Base-by-base conservation (phyloP, 768 basidiomycete species). In the Phylloporus scabripes region DNA sequence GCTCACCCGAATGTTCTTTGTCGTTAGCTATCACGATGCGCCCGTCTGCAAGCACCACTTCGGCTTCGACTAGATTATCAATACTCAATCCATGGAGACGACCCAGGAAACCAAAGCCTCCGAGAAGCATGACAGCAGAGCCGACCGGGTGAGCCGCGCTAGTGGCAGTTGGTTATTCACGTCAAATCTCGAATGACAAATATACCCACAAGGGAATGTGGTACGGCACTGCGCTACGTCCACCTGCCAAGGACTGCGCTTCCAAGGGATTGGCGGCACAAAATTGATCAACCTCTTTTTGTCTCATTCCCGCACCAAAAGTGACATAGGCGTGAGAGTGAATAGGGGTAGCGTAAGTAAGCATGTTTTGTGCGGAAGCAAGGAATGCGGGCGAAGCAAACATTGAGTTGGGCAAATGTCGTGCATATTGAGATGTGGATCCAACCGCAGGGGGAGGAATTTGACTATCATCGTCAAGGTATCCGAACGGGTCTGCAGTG, bases 11-110 rank as follows among this genome's bases (percentile, higher is more conserved):
- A 61, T 88, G 70, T 34, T 85, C 83, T 5, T 77, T 74, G 59
- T 92, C 82, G 54, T 76, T 90, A 6, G 85, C 79, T 51, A 85
- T 76, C 18, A 92, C 77, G 40, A 96, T 86, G n/a, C 81, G 72
- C 5, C 93, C 93, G 66, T 95, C 91, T 4, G 92, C 87, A 15
- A 93, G 75, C 2, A 96, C 93, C 69, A 93, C 83, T 67, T 97
- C 93, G 0, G 87, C 86, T 60, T 96, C 92, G 5, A 94, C 86
- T 21, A 95, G 70, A 61, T 87, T 90, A 64, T 97, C 93, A 61
- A 92, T 79, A 50, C 89, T 92, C 47, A 96, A 72, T 6, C 93
- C 93, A 53, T 85, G 79, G 57, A 92, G 68, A 45, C 93, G 78
- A 45, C 88, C 83, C 38, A 93, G 72, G 70, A 95, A 84, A 1